A percentile compares a stretch with the other conserved stretches of the same genome.
Conservation (phyloP, 495 filamentous ascomycete genomes). For the Neurospora sublineolata region DNA sequence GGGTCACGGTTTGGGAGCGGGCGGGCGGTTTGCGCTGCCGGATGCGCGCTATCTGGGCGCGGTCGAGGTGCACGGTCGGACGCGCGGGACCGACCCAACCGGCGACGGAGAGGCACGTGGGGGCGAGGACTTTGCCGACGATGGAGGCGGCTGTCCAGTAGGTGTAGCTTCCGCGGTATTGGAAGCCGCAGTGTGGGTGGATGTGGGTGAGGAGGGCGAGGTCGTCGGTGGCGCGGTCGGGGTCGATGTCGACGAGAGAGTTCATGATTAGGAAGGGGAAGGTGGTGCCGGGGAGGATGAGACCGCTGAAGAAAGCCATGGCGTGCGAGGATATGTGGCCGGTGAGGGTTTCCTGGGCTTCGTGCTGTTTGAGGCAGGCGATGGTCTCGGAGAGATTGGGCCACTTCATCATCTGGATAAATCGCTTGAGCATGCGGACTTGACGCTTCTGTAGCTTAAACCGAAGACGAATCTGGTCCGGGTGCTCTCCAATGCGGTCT, state of each 20-base stretch:
- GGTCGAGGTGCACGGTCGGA: slow-evolving; percentile 47
- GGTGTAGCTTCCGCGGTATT: slow-evolving; percentile 54
- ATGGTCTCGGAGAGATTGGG: slow-evolving; percentile 54
- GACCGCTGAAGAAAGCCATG: slow-evolving; percentile 61
- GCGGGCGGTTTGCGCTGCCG: slow-evolving; percentile 35
- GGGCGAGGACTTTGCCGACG: slow-evolving; percentile 66
- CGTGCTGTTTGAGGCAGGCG: slow-evolving; percentile 43
- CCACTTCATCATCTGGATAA: slow-evolving; percentile 62
- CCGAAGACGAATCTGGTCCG: slow-evolving; percentile 39
- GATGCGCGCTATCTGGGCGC: slow-evolving; percentile 52
- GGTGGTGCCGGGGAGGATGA: slow-evolving; percentile 56
- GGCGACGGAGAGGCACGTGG: slow-evolving; percentile 56
- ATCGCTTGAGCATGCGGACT: slow-evolving; percentile 50
- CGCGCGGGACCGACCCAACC: slow-evolving; percentile 60
- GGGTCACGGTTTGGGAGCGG: slow-evolving; percentile 25
- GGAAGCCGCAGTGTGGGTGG: slow-evolving; percentile 55
- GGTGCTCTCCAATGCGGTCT: slow-evolving; percentile 32
- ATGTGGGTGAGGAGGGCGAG: slow-evolving; percentile 50
- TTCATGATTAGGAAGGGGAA: slow-evolving; percentile 66
- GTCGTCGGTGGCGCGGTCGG: slow-evolving; percentile 43
- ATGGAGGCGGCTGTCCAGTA: slow-evolving; percentile 62
- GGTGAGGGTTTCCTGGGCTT: slow-evolving; percentile 37
- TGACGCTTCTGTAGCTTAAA: slow-evolving; percentile 49
- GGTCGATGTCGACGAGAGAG: slow-evolving; percentile 58
- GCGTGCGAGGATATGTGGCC: slow-evolving; percentile 51